phyloP scores from a whole-genome alignment of 176 grass and related monocot genomes.

The Carex littledalei region DNA sequence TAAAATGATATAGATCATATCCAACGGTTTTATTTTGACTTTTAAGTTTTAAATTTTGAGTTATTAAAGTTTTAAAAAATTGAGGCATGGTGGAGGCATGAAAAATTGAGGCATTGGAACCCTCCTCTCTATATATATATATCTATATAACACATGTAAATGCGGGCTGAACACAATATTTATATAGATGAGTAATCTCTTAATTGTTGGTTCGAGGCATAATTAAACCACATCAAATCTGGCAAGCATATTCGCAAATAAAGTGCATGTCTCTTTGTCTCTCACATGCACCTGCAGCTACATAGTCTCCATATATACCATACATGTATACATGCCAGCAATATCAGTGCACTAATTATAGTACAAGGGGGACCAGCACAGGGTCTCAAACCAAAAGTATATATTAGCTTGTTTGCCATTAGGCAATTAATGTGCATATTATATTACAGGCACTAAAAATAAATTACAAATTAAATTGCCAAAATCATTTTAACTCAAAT shows the following conservation, averaged over 20 bases:
- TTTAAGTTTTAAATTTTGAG: too few species aligned
- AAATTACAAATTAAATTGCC: too few species aligned
- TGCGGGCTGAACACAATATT: too few species aligned
- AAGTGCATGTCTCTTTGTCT: conserved; percentile 16
- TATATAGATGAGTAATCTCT: background rate
- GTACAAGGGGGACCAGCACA: background rate
- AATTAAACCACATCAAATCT: conserved; percentile 15
- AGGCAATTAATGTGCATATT: too few species aligned
- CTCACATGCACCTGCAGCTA: background rate
- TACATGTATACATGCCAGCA: background rate
- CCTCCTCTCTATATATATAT: too few species aligned
- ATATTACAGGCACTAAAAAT: too few species aligned
- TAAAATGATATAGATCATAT: too few species aligned
- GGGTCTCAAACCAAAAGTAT: background rate
- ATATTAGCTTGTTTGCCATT: background rate
- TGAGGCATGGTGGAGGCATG: too few species aligned
- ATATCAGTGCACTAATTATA: background rate
- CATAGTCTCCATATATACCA: background rate
- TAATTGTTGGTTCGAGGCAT: conserved; percentile 4
- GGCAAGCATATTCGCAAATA: conserved; percentile 22
- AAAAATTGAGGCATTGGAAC: too few species aligned
- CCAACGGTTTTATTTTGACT: too few species aligned
- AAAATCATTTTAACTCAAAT: background rate
- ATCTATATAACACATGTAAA: too few species aligned
- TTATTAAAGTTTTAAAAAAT: too few species aligned